These are phyloP conservation scores for Schizophyllum amplum DNA, from an alignment of 1,284 basidiomycete species.

Conservation along the genomic window DNA sequence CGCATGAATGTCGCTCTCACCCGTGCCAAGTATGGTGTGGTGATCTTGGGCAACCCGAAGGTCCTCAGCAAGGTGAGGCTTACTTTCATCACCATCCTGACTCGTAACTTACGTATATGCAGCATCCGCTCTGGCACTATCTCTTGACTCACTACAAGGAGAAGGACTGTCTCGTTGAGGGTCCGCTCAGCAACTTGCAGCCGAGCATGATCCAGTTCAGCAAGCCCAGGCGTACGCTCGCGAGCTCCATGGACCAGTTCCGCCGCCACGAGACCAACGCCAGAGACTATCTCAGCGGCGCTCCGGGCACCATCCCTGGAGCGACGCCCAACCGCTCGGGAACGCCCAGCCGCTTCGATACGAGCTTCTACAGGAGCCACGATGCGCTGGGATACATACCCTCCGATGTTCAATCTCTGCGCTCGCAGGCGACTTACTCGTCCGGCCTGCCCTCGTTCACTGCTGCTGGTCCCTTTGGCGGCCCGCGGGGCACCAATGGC, in stretches of 20 bases:
- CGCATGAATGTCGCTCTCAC: constrained; percentile 97
- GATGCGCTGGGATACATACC: constrained; percentile 93
- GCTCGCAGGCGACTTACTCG: constrained; percentile 90
- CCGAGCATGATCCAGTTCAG: constrained; percentile 99
- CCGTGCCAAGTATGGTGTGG: constrained; percentile 95
- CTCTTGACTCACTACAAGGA: constrained; percentile 99
- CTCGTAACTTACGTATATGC: constrained; percentile 9
- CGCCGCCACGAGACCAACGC: constrained; percentile 84
- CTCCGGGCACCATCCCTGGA: constrained; percentile 37
- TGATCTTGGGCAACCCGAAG: constrained; percentile 97
- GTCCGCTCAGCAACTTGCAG: constrained; percentile 93
- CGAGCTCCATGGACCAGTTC: constrained; percentile 86
- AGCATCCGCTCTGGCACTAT: constrained; percentile 99
- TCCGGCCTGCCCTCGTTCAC: constrained; percentile 84
- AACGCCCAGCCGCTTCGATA: constrained; percentile 86
- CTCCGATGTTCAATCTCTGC: constrained; percentile 87
- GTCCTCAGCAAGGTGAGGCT: constrained; percentile 89
- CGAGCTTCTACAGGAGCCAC: constrained; percentile 92
- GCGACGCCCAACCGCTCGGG: constrained; percentile 48
- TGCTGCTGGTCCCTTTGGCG: constrained; percentile 58
- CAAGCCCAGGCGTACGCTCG: constrained; percentile 82
- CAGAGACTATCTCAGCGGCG: constrained; percentile 49
- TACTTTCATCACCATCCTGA: constrained; percentile 5
- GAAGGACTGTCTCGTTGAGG: constrained; percentile 90
- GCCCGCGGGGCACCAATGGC: constrained; percentile 49